Evolutionary conservation across 192 early-diverging fungal genomes (phyloP).

Genomic region (Dissophora ornata): DNA sequence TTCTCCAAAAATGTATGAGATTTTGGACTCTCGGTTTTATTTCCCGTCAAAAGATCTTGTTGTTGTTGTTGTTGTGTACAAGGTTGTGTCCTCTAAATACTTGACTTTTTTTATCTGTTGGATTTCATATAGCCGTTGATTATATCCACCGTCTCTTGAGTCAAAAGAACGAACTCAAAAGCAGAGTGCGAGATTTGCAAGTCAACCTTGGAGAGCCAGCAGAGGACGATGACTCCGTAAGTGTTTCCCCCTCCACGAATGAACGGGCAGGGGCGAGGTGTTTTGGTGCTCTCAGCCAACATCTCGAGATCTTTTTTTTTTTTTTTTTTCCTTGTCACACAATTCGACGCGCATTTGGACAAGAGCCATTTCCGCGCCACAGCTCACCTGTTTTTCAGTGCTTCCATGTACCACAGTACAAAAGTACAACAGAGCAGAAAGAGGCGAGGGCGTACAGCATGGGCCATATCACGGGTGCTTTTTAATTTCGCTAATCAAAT

Average conservation of each 20-base stretch:
- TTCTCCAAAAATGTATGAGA: conserved; percentile 78
- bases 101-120: not conserved
- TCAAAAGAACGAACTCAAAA: conserved; percentile 69
- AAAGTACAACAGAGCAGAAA: too few relatives aligned
- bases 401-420: too few relatives aligned
- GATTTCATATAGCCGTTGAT: conserved; percentile 68
- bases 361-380: not conserved
- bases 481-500: too few relatives aligned
- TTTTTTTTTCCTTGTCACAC: conserved; percentile 4
- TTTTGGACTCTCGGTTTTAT: not conserved
- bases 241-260: conserved; percentile 20
- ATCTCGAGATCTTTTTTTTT: conserved; percentile 7
- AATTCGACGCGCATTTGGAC: not conserved
- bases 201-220: conserved; percentile 60
- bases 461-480: too few relatives aligned
- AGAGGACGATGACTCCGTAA: conserved; percentile 47
- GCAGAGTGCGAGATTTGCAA: conserved; percentile 62
- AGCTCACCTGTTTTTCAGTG: not conserved
- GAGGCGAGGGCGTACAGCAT: too few relatives aligned
- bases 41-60: not conserved
- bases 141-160: conserved; percentile 77
- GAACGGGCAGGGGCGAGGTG: too few relatives aligned
- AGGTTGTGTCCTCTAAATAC: too few relatives aligned
- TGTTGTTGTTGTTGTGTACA: not conserved
- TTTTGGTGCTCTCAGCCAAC: not conserved